A percentile compares a stretch with the other conserved stretches of the same genome.
Evolutionary conservation across 805 yeast genomes (phyloP).

Genomic region (Aciculoconidium aculeatum): DNA sequence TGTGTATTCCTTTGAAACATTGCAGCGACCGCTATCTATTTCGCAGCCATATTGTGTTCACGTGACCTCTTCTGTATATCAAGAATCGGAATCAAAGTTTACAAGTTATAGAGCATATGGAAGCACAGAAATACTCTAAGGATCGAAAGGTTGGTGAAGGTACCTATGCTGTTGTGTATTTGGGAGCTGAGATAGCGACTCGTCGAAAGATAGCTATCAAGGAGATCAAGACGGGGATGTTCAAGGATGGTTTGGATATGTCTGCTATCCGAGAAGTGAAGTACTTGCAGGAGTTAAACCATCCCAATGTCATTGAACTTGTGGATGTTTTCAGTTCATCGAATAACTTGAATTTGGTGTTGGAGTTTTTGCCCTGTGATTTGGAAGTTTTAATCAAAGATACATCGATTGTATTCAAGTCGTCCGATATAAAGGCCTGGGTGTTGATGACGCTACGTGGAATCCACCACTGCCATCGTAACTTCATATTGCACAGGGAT

Average conservation of each 20-base stretch:
- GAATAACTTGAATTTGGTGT: conserved; percentile 70
- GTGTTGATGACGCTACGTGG: conserved; percentile 91
- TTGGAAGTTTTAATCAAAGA: conserved; percentile 86
- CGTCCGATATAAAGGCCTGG: conserved; percentile 92
- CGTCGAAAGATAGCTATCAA: conserved; percentile 77
- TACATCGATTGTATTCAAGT: conserved; percentile 63
- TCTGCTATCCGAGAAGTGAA: conserved; percentile 93
- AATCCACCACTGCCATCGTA: conserved; percentile 90
- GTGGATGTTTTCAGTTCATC: conserved; percentile 77
- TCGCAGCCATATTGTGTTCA: no score
- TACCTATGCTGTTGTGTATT: conserved; percentile 93
- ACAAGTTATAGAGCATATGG: no score
- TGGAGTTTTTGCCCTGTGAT: conserved; percentile 91
- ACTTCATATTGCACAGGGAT: conserved; percentile 86
- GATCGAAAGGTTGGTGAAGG: conserved; percentile 97
- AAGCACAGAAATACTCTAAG: conserved; percentile 26
- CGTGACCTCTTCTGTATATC: no score
- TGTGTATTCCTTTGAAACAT: no score
- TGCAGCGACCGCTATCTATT: no score
- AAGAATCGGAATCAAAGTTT: no score
- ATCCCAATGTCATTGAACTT: conserved; percentile 77
- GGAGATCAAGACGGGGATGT: conserved; percentile 89
- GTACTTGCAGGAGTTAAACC: conserved; percentile 71
- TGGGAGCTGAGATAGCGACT: conserved; percentile 61
- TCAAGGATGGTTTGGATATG: conserved; percentile 97